phyloP scores from a whole-genome alignment of 2,329 filamentous ascomycete species.

The Hypoxylon sp. region DNA sequence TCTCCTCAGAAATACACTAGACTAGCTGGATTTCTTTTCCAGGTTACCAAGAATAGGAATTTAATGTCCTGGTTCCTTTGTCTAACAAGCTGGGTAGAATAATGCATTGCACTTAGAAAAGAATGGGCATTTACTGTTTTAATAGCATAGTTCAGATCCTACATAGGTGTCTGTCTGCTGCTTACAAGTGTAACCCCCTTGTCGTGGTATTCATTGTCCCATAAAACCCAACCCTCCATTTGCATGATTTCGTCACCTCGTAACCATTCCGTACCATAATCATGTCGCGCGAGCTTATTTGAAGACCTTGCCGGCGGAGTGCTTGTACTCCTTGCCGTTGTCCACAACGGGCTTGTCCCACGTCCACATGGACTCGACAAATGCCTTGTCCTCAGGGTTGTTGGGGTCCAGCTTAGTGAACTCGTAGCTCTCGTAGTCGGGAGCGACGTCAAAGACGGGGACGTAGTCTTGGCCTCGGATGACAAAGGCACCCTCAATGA shows the following conservation, averaged over 20 bases:
- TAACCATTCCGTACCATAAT: conserved; percentile 43
- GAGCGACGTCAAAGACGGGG: conserved; percentile 95
- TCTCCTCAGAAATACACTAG: not conserved
- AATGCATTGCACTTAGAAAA: conserved; percentile 11
- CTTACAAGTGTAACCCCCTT: conserved; percentile 23
- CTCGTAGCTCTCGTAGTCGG: conserved; percentile 95
- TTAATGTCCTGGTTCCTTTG: not conserved
- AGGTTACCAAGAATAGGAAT: not conserved
- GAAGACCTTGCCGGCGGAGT: conserved; percentile 97
- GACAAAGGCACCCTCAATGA: conserved; percentile 94
- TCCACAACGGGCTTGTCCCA: conserved; percentile 89
- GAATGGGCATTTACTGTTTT: conserved; percentile 1
- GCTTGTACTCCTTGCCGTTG: conserved; percentile 88
- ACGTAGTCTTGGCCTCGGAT: conserved; percentile 89
- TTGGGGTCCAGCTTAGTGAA: conserved; percentile 96
- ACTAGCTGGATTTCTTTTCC: conserved; percentile 11
- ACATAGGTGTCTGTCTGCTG: conserved; percentile 30
- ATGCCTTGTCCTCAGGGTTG: conserved; percentile 86
- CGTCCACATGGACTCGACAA: conserved; percentile 87
- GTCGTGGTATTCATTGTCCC: conserved; percentile 33
- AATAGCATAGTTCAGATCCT: conserved; percentile 38
- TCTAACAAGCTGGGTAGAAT: not conserved
- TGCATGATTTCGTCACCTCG: conserved; percentile 48
- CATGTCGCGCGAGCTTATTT: conserved; percentile 74
- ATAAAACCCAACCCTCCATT: conserved; percentile 31